Evolutionary conservation across 2,329 filamentous ascomycete genomes (phyloP), one percentile per base, ranked within the genome.

Genomic region (Colletotrichum cereale): DNA sequence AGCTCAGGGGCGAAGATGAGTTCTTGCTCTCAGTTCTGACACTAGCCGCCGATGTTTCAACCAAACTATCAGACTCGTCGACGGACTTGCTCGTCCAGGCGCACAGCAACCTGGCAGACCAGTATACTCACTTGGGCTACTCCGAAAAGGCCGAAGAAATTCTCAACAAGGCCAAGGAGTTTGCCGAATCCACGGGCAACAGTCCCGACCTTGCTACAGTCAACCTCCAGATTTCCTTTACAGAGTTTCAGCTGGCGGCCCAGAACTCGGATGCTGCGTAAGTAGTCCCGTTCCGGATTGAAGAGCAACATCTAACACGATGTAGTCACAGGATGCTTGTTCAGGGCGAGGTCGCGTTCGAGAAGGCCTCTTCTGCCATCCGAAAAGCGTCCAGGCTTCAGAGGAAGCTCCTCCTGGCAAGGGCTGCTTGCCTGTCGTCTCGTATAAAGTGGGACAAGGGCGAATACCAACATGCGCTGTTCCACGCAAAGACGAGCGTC

Each of bases 191-290:
- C n/a, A 78, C 82, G n/a, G 76, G 77, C 0, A 72, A 79, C 5
- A 61, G 80, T 3, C 81, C 83, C 2, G 78, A 78, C 16, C 82
- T 86, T 24, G 79, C 84, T 7, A 74, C 85, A 26, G 85, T 84
- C 12, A 80, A 81, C 21, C 92, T 92, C 79, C 88, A 95, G 74
- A 82, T 97, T 8, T 89, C 90, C 0, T 90, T 91, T 72, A 91
- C 93, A 0, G 93, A 97, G 78, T 94, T 95, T 78, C 85, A 91
- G 36, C 83, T 95, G 24, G 88, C 88, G 1, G 87, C 91, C 16
- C 92, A 92, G 12, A 89, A 90, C 61, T 82, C 88, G 21, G 86
- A 90, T 12, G 90, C 92, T 80, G 92, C 89, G 78, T 85, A 78
- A 77, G 81, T 81, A 14, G 3, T 5, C 24, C 26, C 21, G 26